phyloP scores from a whole-genome alignment of 108 stramenopile genomes.

The Pseudonitzschia multiseries region DNA sequence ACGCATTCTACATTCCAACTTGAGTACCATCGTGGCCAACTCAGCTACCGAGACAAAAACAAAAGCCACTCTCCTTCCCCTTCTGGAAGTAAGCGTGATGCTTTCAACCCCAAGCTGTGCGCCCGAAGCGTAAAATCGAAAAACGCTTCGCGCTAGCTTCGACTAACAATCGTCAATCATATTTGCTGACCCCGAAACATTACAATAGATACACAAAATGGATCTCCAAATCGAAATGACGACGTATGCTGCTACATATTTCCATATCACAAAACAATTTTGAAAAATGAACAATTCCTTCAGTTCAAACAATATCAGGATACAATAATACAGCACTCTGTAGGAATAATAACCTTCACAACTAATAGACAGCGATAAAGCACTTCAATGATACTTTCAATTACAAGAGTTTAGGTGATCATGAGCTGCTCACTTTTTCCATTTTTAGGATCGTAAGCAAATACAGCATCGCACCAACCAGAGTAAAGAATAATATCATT shows the following conservation, averaged over 20 bases:
- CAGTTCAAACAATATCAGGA: no score
- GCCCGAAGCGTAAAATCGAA: conserved; percentile 35
- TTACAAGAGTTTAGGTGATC: neutral
- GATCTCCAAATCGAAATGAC: no score
- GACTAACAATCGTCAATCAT: neutral
- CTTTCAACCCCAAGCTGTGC: conserved; percentile 31
- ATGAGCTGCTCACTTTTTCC: no score
- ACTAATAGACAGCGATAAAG: neutral
- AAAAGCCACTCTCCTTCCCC: conserved; percentile 21
- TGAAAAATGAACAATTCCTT: no score
- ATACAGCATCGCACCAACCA: no score
- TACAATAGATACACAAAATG: no score
- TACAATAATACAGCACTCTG: no score
- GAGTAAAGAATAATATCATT: no score
- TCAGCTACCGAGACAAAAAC: neutral
- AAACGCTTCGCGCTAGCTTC: neutral
- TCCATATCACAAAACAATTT: no score
- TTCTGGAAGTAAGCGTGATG: conserved; percentile 37
- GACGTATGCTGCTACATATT: no score
- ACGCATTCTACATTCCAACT: conserved; percentile 1
- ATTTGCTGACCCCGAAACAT: no score
- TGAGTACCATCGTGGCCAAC: neutral
- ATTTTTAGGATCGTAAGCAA: no score
- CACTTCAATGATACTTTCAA: neutral
- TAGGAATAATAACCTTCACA: neutral